These are phyloP conservation scores for Funneliformis caledonium DNA, from an alignment of 371 early-diverging fungal genomes.

Conservation along the genomic window DNA sequence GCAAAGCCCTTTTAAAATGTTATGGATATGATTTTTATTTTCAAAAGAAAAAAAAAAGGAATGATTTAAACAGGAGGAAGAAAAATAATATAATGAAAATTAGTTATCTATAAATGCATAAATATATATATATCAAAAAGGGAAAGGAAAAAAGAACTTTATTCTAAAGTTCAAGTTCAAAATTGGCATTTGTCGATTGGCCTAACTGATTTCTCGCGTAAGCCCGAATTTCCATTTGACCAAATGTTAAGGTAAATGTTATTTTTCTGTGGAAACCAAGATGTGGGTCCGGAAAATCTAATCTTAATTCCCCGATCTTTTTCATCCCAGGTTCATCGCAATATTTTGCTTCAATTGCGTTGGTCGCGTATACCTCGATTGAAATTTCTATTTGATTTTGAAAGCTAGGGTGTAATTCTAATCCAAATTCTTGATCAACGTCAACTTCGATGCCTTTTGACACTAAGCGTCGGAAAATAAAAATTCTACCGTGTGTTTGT, in stretches of 20 bases:
- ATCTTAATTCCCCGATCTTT: conserved; percentile 2
- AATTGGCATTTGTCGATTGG: background rate
- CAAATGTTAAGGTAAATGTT: conserved; percentile 28
- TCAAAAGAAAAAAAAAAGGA: too few species aligned
- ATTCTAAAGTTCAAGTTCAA: conserved; percentile 8
- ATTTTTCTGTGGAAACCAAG: conserved; percentile 3
- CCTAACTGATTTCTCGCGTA: conserved; percentile 3
- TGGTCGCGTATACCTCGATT: conserved; percentile 8
- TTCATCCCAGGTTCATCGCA: conserved; percentile 31
- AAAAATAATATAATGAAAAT: too few species aligned
- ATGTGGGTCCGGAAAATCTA: conserved; percentile 34
- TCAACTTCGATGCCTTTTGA: conserved; percentile 19
- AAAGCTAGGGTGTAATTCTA: background rate
- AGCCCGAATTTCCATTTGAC: conserved; percentile 38
- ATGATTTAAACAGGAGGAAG: too few species aligned
- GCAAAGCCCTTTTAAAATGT: too few species aligned
- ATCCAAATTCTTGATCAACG: conserved; percentile 24
- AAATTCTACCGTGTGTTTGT: background rate
- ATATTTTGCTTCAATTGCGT: background rate
- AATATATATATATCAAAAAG: too few species aligned
- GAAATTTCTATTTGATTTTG: conserved; percentile 1
- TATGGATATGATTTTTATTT: too few species aligned
- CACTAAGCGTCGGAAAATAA: conserved; percentile 16
- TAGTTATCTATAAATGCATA: too few species aligned
- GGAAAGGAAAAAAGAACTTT: background rate